Conservation (phyloP, 768 basidiomycete genomes). For the Dictyophora rubrovolvata region DNA sequence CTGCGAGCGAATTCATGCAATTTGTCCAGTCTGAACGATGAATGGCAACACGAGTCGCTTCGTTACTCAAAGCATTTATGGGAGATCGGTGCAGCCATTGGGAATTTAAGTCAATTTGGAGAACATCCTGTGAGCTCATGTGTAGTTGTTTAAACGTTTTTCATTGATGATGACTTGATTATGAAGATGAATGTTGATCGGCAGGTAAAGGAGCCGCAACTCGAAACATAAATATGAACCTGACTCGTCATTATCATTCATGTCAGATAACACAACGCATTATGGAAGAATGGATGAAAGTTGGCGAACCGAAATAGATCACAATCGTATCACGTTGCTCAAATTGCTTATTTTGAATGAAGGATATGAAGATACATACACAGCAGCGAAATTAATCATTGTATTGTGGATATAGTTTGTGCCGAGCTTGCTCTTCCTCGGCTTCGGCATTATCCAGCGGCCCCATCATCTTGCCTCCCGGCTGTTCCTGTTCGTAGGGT, state of each 20-base stretch:
- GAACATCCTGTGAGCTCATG: conserved; percentile 5
- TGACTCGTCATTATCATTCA: background rate
- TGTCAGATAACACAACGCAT: background rate
- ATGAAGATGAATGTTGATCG: conserved; percentile 6
- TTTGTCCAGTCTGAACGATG: background rate
- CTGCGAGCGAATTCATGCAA: background rate
- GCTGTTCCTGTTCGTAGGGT: background rate
- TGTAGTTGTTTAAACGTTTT: background rate
- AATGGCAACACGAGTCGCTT: conserved; percentile 5
- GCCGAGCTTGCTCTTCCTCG: conserved; percentile 26
- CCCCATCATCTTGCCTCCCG: conserved; percentile 9
- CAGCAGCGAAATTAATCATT: background rate
- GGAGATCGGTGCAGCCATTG: conserved; percentile 6
- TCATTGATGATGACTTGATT: background rate
- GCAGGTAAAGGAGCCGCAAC: background rate
- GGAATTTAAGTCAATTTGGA: conserved; percentile 7
- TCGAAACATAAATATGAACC: background rate
- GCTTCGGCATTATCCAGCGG: conserved; percentile 23
- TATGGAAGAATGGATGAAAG: conserved; percentile 9
- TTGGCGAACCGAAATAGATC: conserved; percentile 2
- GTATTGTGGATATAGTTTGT: conserved; percentile 25
- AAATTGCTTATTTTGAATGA: background rate
- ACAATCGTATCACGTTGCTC: background rate
- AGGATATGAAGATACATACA: background rate
- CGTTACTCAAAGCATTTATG: conserved; percentile 5